Base-by-base conservation (phyloP, 306 rosid species). In the Dicorynia guianensis region DNA sequence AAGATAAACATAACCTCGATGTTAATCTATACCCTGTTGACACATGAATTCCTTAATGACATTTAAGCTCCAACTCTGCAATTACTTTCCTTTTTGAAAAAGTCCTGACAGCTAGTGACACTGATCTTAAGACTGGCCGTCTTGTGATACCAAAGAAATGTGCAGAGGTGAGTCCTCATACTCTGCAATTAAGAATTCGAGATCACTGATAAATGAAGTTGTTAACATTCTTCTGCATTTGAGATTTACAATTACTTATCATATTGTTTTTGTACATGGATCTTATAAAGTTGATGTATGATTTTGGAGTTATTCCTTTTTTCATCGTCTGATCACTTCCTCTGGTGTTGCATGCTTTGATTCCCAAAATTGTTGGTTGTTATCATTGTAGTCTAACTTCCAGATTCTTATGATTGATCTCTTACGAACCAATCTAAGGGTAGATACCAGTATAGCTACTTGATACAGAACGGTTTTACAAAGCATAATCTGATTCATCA, bases 161-260 rank as follows among this genome's bases (percentile, higher is more conserved):
- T 11, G 80, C 83, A 2, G 73, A 78, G 81, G 86, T 76, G 66
- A 81, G 82, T 81, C 75, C 66, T 6, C 53, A 47, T 3, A 10
- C 54, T 67, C 49, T 62, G 20, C 13, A 75, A 52, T 52, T 61
- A 36, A 49, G 47, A 46, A 33, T 7, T 4, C 19, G 19, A 10
- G 54, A 18, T 11, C 12, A 65, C 46, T 65, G 33, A 5, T 58
- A 11, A 36, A 9, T 62, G 19, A 36, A 60, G 44, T 35, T 6
- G 7, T n/a, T 8, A 8, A 62, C 0, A 8, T 62, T 56, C 3
- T 25, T 66, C 40, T 66, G 40, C 65, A 66, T 12, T 18, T 66
- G 9, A 66, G 15, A 46, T 9, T 15, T 25, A 33, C 6, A 7
- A 38, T 30, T 49, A 35, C 15, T 3, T 40, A 39, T 34, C 19